Conservation (phyloP, 352 stramenopile species). For the Halophytophthora batemanensis region DNA sequence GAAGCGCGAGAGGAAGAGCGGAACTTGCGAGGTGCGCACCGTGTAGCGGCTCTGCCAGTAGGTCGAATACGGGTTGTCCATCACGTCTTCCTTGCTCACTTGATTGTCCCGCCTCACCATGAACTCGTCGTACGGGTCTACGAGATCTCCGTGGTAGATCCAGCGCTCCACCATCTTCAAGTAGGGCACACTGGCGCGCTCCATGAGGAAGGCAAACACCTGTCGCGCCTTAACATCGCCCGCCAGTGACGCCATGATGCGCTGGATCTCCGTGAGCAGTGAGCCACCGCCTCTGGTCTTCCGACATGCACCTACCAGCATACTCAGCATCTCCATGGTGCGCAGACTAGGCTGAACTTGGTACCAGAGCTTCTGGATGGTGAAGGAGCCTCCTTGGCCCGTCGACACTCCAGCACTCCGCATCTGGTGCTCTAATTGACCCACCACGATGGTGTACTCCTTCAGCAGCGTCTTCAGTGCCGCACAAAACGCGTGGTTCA, state of each 20-base stretch:
- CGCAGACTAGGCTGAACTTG: slow-evolving; percentile 89
- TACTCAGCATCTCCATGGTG: slow-evolving; percentile 91
- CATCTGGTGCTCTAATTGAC: slow-evolving; percentile 86
- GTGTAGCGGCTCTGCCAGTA: slow-evolving; percentile 90
- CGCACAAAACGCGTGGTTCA: slow-evolving; percentile 93
- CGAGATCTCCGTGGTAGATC: slow-evolving; percentile 88
- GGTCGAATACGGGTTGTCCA: slow-evolving; percentile 85
- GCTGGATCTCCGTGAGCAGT: slow-evolving; percentile 89
- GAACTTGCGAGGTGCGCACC: slow-evolving; percentile 69
- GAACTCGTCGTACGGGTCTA: slow-evolving; percentile 91
- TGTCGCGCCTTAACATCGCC: slow-evolving; percentile 76
- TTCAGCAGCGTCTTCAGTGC: slow-evolving; percentile 89
- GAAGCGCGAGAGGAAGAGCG: slow-evolving; percentile 75
- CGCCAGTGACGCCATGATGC: slow-evolving; percentile 72
- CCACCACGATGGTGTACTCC: slow-evolving; percentile 93
- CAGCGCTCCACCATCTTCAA: slow-evolving; percentile 89
- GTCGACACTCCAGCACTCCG: slow-evolving; percentile 16
- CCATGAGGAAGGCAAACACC: slow-evolving; percentile 83
- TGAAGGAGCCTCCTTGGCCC: slow-evolving; percentile 38
- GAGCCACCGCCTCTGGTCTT: slow-evolving; percentile 85
- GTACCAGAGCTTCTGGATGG: slow-evolving; percentile 92
- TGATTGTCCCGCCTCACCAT: slow-evolving; percentile 85
- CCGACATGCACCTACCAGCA: slow-evolving; percentile 70
- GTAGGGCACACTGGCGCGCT: slow-evolving; percentile 83
- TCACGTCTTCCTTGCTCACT: slow-evolving; percentile 80